Evolutionary conservation across 257 asterid genomes (phyloP).

Genomic region (Ehretia macrophylla): DNA sequence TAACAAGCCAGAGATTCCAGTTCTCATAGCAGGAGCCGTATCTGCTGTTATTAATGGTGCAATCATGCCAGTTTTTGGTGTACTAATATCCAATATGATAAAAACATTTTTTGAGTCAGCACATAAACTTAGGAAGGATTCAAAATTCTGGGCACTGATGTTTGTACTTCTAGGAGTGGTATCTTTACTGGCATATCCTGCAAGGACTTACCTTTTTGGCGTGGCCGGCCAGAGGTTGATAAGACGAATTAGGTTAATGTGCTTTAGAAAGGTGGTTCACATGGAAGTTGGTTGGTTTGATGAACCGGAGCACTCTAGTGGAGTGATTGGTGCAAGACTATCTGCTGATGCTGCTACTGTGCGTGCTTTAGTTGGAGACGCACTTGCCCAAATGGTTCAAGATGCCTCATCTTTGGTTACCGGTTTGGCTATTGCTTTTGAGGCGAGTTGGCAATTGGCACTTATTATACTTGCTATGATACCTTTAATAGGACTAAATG

Average conservation of each 20-base stretch:
- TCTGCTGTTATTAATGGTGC: slow-evolving; percentile 74
- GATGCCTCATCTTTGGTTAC: slow-evolving; percentile 55
- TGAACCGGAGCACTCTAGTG: slow-evolving; percentile 72
- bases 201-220: slow-evolving; percentile 71
- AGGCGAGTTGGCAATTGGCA: slow-evolving; percentile 75
- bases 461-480: slow-evolving; percentile 62
- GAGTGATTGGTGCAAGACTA: slow-evolving; percentile 78
- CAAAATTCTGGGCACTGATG: slow-evolving; percentile 75
- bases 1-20: slow-evolving; percentile 75
- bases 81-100: slow-evolving; percentile 54
- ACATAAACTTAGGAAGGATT: slow-evolving; percentile 44
- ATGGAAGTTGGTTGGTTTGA: slow-evolving; percentile 95
- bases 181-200: slow-evolving; percentile 67
- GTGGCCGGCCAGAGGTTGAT: slow-evolving; percentile 78
- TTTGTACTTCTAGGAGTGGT: slow-evolving; percentile 60
- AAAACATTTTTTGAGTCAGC: slow-evolving; percentile 60
- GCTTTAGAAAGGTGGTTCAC: slow-evolving; percentile 79
- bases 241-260: slow-evolving; percentile 64
- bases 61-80: slow-evolving; percentile 64
- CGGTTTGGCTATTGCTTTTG: slow-evolving; percentile 63
- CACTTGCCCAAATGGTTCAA: slow-evolving; percentile 81
- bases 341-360: slow-evolving; percentile 81
- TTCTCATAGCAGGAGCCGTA: slow-evolving; percentile 42
- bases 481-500: slow-evolving; percentile 64
- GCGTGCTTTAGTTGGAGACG: slow-evolving; percentile 83